These are phyloP conservation scores for Venturia carpophila DNA, from an alignment of 2,329 filamentous ascomycete species.

Conservation along the genomic window DNA sequence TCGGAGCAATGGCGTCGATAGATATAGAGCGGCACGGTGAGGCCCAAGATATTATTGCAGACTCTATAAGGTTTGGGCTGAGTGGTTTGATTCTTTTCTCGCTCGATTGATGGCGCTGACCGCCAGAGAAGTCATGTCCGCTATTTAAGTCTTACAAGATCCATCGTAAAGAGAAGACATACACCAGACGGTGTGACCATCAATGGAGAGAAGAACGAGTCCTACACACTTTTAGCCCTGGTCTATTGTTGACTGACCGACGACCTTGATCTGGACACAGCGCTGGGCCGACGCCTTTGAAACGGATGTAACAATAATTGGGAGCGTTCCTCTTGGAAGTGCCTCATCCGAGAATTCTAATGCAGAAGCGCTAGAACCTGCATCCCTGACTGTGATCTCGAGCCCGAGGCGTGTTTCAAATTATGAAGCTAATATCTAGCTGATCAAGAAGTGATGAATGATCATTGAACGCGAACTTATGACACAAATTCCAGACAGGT, in stretches of 20 bases:
- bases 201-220: too few relatives aligned
- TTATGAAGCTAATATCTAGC: not conserved
- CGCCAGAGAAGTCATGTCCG: not conserved
- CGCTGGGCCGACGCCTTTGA: not conserved
- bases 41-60: not conserved
- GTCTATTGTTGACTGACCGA: not conserved
- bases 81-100: not conserved
- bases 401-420: not conserved
- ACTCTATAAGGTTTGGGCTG: not conserved
- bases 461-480: not conserved
- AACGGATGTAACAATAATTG: too few relatives aligned
- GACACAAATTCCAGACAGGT: not conserved
- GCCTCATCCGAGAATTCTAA: not conserved
- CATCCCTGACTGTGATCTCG: not conserved
- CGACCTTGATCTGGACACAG: not conserved
- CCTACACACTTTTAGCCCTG: too few relatives aligned
- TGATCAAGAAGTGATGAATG: not conserved
- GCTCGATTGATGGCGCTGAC: not conserved
- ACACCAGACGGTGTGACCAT: too few relatives aligned
- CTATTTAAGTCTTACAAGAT: not conserved
- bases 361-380: not conserved
- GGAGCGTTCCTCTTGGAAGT: not conserved
- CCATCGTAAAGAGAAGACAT: too few relatives aligned
- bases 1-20: not conserved
- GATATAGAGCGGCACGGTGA: not conserved